Evolutionary conservation across 1,284 basidiomycete species (phyloP), one percentile per base, ranked within the genome.

Genomic region (Exobasidium cylindrosporum): DNA sequence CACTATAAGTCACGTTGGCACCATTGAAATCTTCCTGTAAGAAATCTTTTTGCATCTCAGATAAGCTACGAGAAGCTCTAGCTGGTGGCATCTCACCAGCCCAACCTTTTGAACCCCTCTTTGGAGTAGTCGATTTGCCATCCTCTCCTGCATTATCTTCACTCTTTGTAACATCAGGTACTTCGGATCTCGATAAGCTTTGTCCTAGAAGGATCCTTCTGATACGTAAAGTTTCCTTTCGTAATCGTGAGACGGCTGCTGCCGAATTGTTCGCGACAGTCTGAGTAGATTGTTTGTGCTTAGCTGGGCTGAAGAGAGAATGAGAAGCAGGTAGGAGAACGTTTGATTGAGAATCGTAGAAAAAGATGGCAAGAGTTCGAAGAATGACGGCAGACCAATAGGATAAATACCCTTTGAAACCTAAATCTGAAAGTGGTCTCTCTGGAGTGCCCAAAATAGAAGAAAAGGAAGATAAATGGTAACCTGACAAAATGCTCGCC

Each of bases 351-450:
- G 23, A 50, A 45, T 67, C 64, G n/a, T 70, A 63, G 28, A 81
- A 79, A 6, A 82, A 84, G 32, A 74, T 85, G 84, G 87, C 83
- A 73, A 96, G 87, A 80, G 92, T 90, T 29, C 92, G 86, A 21
- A 97, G 82, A 50, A 97, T 83, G 0, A 89, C 88, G 0, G 90
- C 86, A 0, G 89, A 86, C 95, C 96, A 98, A 79, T 89, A 96
- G 3, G 91, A 87, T 32, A 94, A 85, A 81, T 97, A 98, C 61
- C 91, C 91, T 63, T 90, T 86, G 14, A 94, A 83, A 2, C 96
- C 95, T 11, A 97, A 86, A 68, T 94, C 92, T 0, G 93, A 97
- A 0, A 98, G 83, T 0, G 95, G 95, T 4, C 95, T 87, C 82
- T 98, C 95, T 0, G 96, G 95, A 2, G 93, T 95, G 5, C 95